Evolutionary conservation across 2,329 filamentous ascomycete genomes (phyloP).

Genomic region (Paracorniculantispora psalliotae): DNA sequence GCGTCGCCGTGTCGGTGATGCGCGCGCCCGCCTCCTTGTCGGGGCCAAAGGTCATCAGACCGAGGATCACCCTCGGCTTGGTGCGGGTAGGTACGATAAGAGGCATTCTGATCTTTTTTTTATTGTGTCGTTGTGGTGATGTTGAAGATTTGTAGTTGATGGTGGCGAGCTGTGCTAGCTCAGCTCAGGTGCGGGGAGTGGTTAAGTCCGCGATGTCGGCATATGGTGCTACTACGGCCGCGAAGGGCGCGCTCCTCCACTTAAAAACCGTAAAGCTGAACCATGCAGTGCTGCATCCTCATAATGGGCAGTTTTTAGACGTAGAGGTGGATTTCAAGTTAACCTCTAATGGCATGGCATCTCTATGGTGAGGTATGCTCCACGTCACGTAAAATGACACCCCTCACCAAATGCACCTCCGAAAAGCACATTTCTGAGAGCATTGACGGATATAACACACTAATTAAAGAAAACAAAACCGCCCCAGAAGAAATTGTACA

Average conservation of each 20-base stretch:
- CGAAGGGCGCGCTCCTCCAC: background rate
- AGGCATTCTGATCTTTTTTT: constrained; percentile 46
- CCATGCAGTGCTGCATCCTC: too few species aligned
- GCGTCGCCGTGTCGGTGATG: constrained; percentile 62
- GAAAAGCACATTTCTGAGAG: too few species aligned
- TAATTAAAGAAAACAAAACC: too few species aligned
- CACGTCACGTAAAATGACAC: too few species aligned
- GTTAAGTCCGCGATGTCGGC: background rate
- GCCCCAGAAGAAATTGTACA: too few species aligned
- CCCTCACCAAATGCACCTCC: too few species aligned
- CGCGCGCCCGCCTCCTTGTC: constrained; percentile 58
- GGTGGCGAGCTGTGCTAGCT: background rate
- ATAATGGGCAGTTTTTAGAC: too few species aligned
- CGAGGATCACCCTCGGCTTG: constrained; percentile 71
- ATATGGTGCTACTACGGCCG: background rate
- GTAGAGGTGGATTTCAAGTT: too few species aligned
- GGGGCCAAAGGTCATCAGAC: constrained; percentile 80
- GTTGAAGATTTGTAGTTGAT: background rate
- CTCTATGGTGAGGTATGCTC: too few species aligned
- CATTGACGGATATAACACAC: too few species aligned
- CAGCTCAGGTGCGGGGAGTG: background rate
- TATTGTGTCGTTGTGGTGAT: background rate
- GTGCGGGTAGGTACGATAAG: constrained; percentile 33
- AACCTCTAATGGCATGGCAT: too few species aligned
- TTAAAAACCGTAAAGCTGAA: too few species aligned